phyloP scores from a whole-genome alignment of 2,329 filamentous ascomycete genomes.

The Lachnellula arida region DNA sequence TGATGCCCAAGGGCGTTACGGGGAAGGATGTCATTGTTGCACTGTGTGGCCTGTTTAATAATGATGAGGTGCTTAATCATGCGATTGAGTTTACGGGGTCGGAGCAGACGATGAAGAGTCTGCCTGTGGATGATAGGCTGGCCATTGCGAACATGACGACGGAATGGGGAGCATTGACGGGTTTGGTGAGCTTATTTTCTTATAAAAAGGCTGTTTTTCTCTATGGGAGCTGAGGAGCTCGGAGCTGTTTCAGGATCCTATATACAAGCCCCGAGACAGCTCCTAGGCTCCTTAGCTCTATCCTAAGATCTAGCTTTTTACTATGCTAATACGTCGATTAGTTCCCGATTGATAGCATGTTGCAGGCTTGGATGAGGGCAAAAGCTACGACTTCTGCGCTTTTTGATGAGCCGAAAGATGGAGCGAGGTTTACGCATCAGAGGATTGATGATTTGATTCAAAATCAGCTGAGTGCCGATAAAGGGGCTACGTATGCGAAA shows the following conservation, averaged over 20 bases:
- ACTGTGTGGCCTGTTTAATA: conserved; percentile 79
- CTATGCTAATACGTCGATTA: too few relatives aligned
- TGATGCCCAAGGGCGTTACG: conserved; percentile 72
- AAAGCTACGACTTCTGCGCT: conserved; percentile 72
- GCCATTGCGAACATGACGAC: conserved; percentile 78
- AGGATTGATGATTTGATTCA: conserved; percentile 67
- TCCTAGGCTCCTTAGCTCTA: too few relatives aligned
- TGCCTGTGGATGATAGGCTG: conserved; percentile 68
- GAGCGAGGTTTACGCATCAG: conserved; percentile 65
- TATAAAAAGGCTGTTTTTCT: too few relatives aligned
- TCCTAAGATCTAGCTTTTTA: too few relatives aligned
- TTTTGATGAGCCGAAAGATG: conserved; percentile 40
- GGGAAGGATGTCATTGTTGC: conserved; percentile 95
- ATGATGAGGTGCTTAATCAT: conserved; percentile 87
- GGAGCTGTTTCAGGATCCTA: too few relatives aligned
- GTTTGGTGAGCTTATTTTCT: too few relatives aligned
- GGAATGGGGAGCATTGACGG: conserved; percentile 70
- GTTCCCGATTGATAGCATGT: conserved; percentile 73
- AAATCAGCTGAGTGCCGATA: conserved; percentile 65
- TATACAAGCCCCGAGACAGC: too few relatives aligned
- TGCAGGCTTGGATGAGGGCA: conserved; percentile 68
- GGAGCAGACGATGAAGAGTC: conserved; percentile 67
- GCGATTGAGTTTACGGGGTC: conserved; percentile 82
- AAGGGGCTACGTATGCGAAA: conserved; percentile 77
- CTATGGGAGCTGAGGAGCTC: too few relatives aligned